Evolutionary conservation across 495 filamentous ascomycete species (phyloP).

Genomic region (Ramalina intermedia): DNA sequence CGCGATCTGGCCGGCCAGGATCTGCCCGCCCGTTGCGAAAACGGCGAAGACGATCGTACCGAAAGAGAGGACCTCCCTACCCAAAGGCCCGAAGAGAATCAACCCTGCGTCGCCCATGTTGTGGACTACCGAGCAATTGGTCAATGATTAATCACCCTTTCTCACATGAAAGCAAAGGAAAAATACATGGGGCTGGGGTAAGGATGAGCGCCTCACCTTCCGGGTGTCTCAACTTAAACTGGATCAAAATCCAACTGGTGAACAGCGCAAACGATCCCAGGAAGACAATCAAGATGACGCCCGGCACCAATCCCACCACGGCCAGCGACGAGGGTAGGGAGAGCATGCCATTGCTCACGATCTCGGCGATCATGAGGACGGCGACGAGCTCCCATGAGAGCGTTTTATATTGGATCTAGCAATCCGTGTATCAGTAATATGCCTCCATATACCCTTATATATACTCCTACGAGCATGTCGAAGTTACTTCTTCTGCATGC

Average conservation of each 20-base stretch:
- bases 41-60: conserved; percentile 64
- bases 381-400: conserved; percentile 39
- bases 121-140: conserved; percentile 22
- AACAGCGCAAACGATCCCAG: conserved; percentile 26
- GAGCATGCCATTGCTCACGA: conserved; percentile 46
- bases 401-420: conserved; percentile 42
- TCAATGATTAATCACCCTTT: not conserved
- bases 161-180: not conserved
- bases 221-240: conserved; percentile 30
- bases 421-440: not conserved
- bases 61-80: conserved; percentile 48
- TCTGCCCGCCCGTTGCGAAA: conserved; percentile 28
- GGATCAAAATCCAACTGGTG: conserved; percentile 25
- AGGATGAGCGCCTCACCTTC: conserved; percentile 10
- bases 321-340: conserved; percentile 40
- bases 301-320: conserved; percentile 41
- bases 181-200: not conserved
- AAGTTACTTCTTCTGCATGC: not conserved
- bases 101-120: conserved; percentile 58
- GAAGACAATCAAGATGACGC: conserved; percentile 24
- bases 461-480: not conserved
- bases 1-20: conserved; percentile 28
- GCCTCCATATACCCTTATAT: not conserved
- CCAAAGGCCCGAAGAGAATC: conserved; percentile 46
- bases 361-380: conserved; percentile 48